Evolutionary conservation across 495 filamentous ascomycete genomes (phyloP), one percentile per base, ranked within the genome.

Genomic region (Annulohypoxylon bovei): DNA sequence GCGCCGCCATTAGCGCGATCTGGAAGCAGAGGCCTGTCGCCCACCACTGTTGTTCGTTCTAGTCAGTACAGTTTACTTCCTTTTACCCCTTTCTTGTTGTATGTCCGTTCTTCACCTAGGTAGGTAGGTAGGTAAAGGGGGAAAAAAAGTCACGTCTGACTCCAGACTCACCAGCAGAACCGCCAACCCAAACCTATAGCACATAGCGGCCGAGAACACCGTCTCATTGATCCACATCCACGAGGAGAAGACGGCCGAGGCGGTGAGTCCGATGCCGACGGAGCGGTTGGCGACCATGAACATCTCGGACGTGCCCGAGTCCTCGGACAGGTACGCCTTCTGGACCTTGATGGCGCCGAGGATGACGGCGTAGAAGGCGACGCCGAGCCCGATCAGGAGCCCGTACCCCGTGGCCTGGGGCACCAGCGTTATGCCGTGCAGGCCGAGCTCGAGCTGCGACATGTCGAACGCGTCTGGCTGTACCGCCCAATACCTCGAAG

Each of bases 251-350:
- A 95, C 92, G 11, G 92, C 92, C 32, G 90, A 90, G 1, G 92
- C 90, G 11, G 94, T 92, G 8, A 95, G 81, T 40, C 92, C 92
- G 14, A 90, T 90, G 69, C 93, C 94, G 71, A 95, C 92, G 27
- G 92, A 93, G 35, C 92, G 81, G 25, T 92, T 92, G 23, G 92
- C 92, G 7, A 92, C 94, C 61, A 87, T 90, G 85, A 94, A 95
- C 90, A 93, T 93, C 80, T 95, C 92, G 0, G 90, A 93, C 5
- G 92, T 95, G 78, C 93, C 92, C 6, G 94, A 84, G 81, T 95
- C 92, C 87, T 93, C 71, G 37, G 67, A 58, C 25, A 74, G 83
- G 76, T 94, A 91, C 74, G 93, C 94, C 81, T 88, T 81, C 77
- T 91, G 92, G 72, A 93, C 76, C 37, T 88, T 85, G 85, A 87